Conservation (phyloP, 257 asterid species). For the Nicotiana paniculata region DNA sequence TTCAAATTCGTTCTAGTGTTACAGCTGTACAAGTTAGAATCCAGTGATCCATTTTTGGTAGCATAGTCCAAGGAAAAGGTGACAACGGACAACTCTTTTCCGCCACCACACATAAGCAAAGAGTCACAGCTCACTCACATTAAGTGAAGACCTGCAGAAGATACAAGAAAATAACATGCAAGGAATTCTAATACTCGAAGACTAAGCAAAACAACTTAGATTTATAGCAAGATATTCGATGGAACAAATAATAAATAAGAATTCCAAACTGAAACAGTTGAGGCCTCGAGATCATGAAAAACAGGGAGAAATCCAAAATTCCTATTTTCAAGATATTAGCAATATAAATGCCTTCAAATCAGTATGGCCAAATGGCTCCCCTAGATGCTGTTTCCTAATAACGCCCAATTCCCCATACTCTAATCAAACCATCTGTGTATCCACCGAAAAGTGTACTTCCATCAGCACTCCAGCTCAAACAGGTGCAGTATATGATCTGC, state of each 20-base stretch:
- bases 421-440: constrained; percentile 64
- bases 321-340: neutral
- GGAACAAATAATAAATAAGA: constrained; percentile 10
- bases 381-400: constrained; percentile 28
- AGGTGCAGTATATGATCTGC: constrained; percentile 64
- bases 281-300: constrained; percentile 8
- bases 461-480: constrained; percentile 71
- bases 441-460: constrained; percentile 86
- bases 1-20: neutral
- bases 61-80: neutral
- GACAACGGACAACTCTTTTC: neutral
- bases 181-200: neutral
- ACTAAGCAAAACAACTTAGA: constrained; percentile 15
- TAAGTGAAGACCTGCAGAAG: neutral
- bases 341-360: constrained; percentile 14
- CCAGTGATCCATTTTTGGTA: neutral
- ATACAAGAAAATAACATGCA: neutral
- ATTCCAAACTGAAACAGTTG: constrained; percentile 30
- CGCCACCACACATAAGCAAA: neutral
- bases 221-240: constrained; percentile 13
- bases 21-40: neutral
- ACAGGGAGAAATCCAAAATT: neutral
- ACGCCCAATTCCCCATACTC: constrained; percentile 65
- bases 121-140: neutral
- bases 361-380: constrained; percentile 10